Evolutionary conservation across 805 yeast species (phyloP).

Genomic region (Starmerella apis): DNA sequence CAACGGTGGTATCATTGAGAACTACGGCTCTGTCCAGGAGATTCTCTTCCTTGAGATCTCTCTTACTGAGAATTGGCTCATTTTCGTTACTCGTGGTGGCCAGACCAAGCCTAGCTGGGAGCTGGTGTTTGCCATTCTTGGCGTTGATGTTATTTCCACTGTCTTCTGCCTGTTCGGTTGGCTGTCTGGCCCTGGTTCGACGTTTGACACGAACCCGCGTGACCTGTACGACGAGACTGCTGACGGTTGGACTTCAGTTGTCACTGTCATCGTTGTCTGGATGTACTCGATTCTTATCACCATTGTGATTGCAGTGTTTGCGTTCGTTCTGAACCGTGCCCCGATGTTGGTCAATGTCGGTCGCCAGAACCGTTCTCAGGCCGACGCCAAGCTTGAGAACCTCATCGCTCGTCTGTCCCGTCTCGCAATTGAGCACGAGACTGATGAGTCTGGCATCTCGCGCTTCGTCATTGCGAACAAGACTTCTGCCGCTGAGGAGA

Average conservation of each 20-base stretch:
- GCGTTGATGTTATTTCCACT: slow-evolving; percentile 84
- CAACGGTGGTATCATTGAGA: slow-evolving; percentile 72
- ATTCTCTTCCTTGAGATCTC: slow-evolving; percentile 88
- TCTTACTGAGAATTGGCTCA: slow-evolving; percentile 94
- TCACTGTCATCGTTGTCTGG: slow-evolving; percentile 87
- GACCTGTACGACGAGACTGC: slow-evolving; percentile 41
- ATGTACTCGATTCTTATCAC: slow-evolving; percentile 91
- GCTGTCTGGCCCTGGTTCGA: slow-evolving; percentile 43
- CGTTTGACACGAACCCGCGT: slow-evolving; percentile 28
- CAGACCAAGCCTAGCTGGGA: slow-evolving; percentile 99
- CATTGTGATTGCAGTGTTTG: slow-evolving; percentile 92
- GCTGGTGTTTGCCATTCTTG: slow-evolving; percentile 84
- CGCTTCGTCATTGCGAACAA: slow-evolving; percentile 31
- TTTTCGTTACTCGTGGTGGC: slow-evolving; percentile 95
- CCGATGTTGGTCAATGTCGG: slow-evolving; percentile 31
- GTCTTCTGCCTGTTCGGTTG: slow-evolving; percentile 89
- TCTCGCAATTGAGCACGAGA: slow-evolving; percentile 34
- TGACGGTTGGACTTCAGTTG: slow-evolving; percentile 93
- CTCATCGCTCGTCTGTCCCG: slow-evolving; percentile 32
- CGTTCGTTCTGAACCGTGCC: slow-evolving; percentile 53
- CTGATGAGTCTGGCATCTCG: slow-evolving; percentile 27
- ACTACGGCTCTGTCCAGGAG: slow-evolving; percentile 93
- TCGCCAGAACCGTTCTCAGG: slow-evolving; percentile 28
- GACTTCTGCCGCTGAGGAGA: slow-evolving; percentile 32
- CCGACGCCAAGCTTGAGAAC: slow-evolving; percentile 33